phyloP scores from a whole-genome alignment of 495 filamentous ascomycete genomes.

The Bacidia rubella region DNA sequence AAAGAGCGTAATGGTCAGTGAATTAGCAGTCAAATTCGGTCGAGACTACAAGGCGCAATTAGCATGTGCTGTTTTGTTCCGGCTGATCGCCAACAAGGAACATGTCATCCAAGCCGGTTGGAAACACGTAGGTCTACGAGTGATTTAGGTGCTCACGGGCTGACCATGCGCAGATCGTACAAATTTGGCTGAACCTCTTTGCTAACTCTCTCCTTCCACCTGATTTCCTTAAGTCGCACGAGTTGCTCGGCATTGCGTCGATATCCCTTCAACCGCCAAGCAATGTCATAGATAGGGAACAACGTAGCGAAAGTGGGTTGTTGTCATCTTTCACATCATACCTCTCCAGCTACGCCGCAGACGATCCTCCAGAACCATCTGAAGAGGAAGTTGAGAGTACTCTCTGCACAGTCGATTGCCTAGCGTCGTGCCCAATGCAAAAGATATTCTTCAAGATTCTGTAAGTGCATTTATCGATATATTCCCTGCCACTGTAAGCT shows the following conservation, averaged over 20 bases:
- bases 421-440: constrained; percentile 75
- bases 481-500: background rate
- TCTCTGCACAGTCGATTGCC: constrained; percentile 82
- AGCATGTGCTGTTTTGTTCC: constrained; percentile 86
- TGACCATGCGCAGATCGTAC: constrained; percentile 46
- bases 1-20: constrained; percentile 96
- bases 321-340: constrained; percentile 92
- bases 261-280: constrained; percentile 88
- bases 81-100: constrained; percentile 76
- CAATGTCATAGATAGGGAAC: constrained; percentile 79
- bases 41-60: constrained; percentile 86
- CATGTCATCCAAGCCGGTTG: constrained; percentile 62
- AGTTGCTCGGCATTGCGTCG: constrained; percentile 59
- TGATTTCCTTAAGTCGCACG: constrained; percentile 58
- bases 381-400: constrained; percentile 96
- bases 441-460: constrained; percentile 75
- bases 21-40: constrained; percentile 92
- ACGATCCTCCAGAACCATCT: constrained; percentile 93
- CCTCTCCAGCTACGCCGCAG: constrained; percentile 95
- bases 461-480: constrained; percentile 33
- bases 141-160: background rate
- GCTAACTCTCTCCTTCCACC: constrained; percentile 86
- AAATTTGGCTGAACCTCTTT: constrained; percentile 90
- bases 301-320: constrained; percentile 67
- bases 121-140: constrained; percentile 49